Base-by-base conservation (phyloP, 768 basidiomycete species). In the Panus rudis region DNA sequence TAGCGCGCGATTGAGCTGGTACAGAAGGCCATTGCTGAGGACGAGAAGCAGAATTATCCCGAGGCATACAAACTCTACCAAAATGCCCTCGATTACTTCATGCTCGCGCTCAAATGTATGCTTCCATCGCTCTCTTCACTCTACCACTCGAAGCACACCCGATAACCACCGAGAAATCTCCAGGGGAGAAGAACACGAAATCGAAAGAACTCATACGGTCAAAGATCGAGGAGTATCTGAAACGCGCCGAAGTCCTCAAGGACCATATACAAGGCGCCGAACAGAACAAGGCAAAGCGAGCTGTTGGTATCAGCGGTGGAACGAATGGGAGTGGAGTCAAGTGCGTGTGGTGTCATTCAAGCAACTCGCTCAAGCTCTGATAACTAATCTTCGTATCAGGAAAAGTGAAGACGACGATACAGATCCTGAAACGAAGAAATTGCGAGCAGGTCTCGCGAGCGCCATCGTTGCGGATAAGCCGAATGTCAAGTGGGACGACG, bases 401-500 rank as follows among this genome's bases (percentile, higher is more conserved):
- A 70, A 74, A 8, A 65, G 61, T 2, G 77, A 70, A 2, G 85
- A 79, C 16, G 91, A 88, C 23, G 89, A 84, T 49, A 70, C 78
- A 26, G 94, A 99, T 63, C 84, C 92, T 2, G 96, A 98, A 51
- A 75, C 84, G 41, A 97, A 98, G 77, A 99, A 99, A 62, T 76
- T 99, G 25, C 78, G 96, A n/a, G 88, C 87, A 0, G 90, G 87
- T 2, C 72, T 99, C 2, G 72, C 87, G 6, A 79, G 82, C 19
- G 92, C 93, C 14, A 97, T 99, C 54, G 59, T 99, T 4, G 73
- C 84, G 0, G 96, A 98, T 64, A 94, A 81, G 52, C 96, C 96
- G 6, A 90, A 99, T 61, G 84, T 98, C 30, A 84, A 83, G 54
- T 99, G 96, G 96, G 92, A 97, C 56, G 96, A 99, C 62, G 94